Evolutionary conservation across 108 stramenopile genomes (phyloP), one percentile per base, ranked within the genome.

Genomic region (Nitzschia inconspicua): DNA sequence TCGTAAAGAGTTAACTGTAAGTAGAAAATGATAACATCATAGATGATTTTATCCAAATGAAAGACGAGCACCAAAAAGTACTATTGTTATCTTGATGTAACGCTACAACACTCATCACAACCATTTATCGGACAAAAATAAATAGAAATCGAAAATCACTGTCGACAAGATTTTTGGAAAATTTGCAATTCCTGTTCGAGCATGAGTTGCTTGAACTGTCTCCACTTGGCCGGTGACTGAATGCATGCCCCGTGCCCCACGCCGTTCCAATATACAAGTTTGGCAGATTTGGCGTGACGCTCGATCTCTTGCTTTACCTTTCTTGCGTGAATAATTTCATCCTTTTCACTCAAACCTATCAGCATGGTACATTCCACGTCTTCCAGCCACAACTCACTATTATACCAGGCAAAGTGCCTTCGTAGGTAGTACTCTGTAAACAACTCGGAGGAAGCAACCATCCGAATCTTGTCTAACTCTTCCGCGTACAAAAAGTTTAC

Each of bases 361-460:
- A 90, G 39, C 7, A 91, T 67, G 11, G 71, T 37, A 6, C 61
- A 70, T 35, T 79, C n/a, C n/a, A 93, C 43, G 48, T 93, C 90
- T 31, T 90, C 81, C 34, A 93, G 58, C 90, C 89, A 93, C 20
- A 96, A 67, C 65, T 91, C 89, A 29, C 74, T 79, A 46, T 91
- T 90, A 72, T 93, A 91, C 90, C 91, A 96, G 19, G 76, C 77
- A 73, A 96, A 96, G 47, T 96, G 80, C 27, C 95, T 59, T 46
- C 89, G 68, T 5, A 93, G 51, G 59, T 89, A 91, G 59, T 83
- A 63, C 44, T 89, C 82, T 23, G 89, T 90, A 44, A 80, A 86
- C 3, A 93, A 54, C 63, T 96, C 95, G 2, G 73, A 72, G 50
- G 70, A 65, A 3, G 83, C 89, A 19, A 82, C 72, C 26, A 88